Conservation (phyloP, 1,284 basidiomycete genomes). For the Rhodotorula mucilaginosa region DNA sequence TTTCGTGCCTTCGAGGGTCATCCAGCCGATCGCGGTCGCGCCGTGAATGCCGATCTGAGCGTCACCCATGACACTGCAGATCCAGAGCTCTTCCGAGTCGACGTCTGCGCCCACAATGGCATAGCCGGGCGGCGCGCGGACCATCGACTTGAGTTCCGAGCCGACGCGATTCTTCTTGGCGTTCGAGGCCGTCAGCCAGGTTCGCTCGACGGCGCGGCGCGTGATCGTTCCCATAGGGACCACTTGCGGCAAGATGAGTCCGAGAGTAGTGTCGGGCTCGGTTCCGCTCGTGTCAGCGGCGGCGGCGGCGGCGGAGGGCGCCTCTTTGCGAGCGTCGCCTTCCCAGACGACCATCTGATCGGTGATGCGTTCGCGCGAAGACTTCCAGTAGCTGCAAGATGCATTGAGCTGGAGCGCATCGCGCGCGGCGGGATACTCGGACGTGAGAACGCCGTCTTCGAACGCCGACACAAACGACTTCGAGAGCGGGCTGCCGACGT, state of each 20-base stretch:
- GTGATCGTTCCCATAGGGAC: conserved; percentile 99
- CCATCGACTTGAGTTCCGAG: conserved; percentile 96
- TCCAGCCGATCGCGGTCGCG: conserved; percentile 97
- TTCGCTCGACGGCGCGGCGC: conserved; percentile 93
- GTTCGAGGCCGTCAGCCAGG: conserved; percentile 97
- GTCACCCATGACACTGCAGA: conserved; percentile 97
- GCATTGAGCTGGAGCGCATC: conserved; percentile 89
- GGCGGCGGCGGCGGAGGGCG: conserved; percentile 21
- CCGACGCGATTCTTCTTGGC: conserved; percentile 97
- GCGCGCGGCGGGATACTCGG: conserved; percentile 62
- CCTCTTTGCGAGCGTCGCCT: conserved; percentile 43
- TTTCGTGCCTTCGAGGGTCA: conserved; percentile 99
- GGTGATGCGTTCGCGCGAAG: conserved; percentile 82
- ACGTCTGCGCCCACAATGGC: conserved; percentile 97
- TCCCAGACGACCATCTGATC: conserved; percentile 95
- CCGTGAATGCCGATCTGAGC: conserved; percentile 97
- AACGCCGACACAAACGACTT: conserved; percentile 88
- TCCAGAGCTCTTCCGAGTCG: conserved; percentile 98
- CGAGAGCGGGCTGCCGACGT: conserved; percentile 86
- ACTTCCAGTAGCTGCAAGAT: conserved; percentile 97
- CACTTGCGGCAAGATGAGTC: conserved; percentile 92
- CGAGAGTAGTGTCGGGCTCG: conserved; percentile 58
- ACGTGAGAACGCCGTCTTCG: conserved; percentile 75
- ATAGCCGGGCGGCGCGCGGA: conserved; percentile 88
- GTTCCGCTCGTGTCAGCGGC: neutral